Evolutionary conservation across 768 basidiomycete species (phyloP), one percentile per base, ranked within the genome.

Genomic region (Auricularia sp.): DNA sequence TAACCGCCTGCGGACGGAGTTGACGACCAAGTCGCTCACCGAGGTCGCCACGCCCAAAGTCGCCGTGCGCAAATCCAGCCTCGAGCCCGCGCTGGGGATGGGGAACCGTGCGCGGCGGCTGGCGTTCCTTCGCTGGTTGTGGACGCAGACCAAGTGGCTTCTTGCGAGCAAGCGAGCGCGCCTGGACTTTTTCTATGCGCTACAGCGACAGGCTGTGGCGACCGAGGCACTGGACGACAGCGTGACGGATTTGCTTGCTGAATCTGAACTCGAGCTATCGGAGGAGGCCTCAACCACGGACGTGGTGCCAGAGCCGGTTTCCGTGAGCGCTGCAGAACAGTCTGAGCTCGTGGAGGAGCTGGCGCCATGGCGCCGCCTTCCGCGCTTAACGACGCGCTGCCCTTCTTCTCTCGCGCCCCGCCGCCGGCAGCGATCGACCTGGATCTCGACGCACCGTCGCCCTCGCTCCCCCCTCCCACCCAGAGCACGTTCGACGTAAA

Each of bases 71-170:
- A 78, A 82, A 29, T 76, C 71, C 29, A 83, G 83, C 66, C 72
- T 91, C 14, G 71, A 87, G 6, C 76, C 88, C 3, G 81, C 85
- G 3, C 77, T 85, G 51, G 84, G 84, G 3, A 71, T 80, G 44
- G 80, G 82, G 39, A 88, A 87, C 67, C 78, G 82, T 54, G 73
- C 80, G 66, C 87, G 85, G 72, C 78, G 85, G 53, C 65, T 83
- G n/a, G 76, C 77, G 43, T 71, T 90, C 62, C 78, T 89, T 77
- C 77, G 81, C 35, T 91, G 87, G 82, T 72, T 88, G 71, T 74
- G 18, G 73, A 74, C 29, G 84, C 82, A 70, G 68, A 83, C 12
- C 77, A 77, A 21, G 29, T 59, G 29, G 56, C 18, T 33, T 21
- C 29, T 59, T 6, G 34, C 3, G 14, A 34, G 29, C 23, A 59